These are phyloP conservation scores for Albatrellus sp. DNA, from an alignment of 1,284 basidiomycete species.

Conservation along the genomic window DNA sequence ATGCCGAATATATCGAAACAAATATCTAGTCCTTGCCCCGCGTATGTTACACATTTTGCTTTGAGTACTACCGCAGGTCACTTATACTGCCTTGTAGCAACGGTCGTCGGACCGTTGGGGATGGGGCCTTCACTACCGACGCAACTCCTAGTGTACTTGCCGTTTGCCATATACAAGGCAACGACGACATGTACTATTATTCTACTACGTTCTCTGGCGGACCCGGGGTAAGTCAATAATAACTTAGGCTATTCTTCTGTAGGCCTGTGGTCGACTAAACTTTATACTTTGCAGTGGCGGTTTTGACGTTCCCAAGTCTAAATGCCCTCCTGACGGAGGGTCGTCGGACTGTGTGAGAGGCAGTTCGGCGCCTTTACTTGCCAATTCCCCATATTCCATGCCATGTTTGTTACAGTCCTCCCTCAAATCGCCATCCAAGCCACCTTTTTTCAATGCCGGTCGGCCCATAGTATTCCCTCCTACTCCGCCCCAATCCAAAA, in stretches of 20 bases:
- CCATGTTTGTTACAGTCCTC: background rate
- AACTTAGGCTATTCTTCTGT: background rate
- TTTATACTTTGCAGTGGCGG: slow-evolving; percentile 48
- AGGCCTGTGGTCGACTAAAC: slow-evolving; percentile 7
- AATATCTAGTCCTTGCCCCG: slow-evolving; percentile 83
- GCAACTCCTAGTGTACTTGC: slow-evolving; percentile 69
- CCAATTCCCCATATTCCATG: slow-evolving; percentile 16
- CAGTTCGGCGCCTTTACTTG: slow-evolving; percentile 57
- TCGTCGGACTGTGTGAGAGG: slow-evolving; percentile 87
- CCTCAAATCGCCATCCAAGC: background rate
- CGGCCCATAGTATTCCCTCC: background rate
- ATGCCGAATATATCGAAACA: slow-evolving; percentile 61
- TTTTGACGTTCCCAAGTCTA: slow-evolving; percentile 78
- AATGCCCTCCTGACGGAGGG: slow-evolving; percentile 89
- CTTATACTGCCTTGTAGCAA: slow-evolving; percentile 40
- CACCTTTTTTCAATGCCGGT: background rate
- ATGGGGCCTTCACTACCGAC: slow-evolving; percentile 78
- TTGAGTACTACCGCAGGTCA: slow-evolving; percentile 10
- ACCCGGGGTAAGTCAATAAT: slow-evolving; percentile 56
- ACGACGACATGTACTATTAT: slow-evolving; percentile 73
- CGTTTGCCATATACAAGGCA: slow-evolving; percentile 71
- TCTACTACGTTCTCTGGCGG: slow-evolving; percentile 83
- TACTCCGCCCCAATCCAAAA: background rate
- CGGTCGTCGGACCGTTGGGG: slow-evolving; percentile 86
- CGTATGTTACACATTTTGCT: slow-evolving; percentile 39